phyloP scores from a whole-genome alignment of 2,329 filamentous ascomycete genomes.

The Stagonosporopsis chrysanthemi region DNA sequence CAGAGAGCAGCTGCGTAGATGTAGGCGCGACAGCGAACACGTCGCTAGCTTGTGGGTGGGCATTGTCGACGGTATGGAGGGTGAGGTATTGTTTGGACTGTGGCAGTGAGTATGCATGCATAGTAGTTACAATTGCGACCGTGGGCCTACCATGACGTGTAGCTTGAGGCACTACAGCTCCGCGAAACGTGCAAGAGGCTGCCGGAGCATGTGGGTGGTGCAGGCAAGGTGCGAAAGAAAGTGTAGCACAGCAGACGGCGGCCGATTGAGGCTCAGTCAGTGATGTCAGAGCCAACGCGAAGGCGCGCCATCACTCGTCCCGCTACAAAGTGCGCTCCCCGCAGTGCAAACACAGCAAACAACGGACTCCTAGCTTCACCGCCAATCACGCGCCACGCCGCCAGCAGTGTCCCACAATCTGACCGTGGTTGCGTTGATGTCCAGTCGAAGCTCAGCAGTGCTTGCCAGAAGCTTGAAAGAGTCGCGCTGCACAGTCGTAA shows the following conservation, averaged over 20 bases:
- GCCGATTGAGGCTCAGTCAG: slow-evolving; percentile 20
- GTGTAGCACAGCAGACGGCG: neutral
- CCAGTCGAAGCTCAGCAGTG: slow-evolving; percentile 20
- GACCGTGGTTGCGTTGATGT: slow-evolving; percentile 39
- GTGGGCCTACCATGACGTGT: slow-evolving; percentile 9
- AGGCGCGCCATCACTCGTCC: slow-evolving; percentile 40
- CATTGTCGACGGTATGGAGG: slow-evolving; percentile 87
- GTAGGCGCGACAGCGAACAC: slow-evolving; percentile 86
- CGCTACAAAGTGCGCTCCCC: slow-evolving; percentile 41
- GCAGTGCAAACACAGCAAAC: slow-evolving; percentile 38
- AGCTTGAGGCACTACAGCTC: slow-evolving; percentile 7
- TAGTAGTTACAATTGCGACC: neutral
- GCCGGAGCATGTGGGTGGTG: neutral
- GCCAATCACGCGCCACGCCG: slow-evolving; percentile 41
- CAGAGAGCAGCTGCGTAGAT: slow-evolving; percentile 76
- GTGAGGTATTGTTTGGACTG: slow-evolving; percentile 99
- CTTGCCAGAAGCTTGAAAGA: slow-evolving; percentile 20
- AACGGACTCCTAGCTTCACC: slow-evolving; percentile 30
- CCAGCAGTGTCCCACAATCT: slow-evolving; percentile 19
- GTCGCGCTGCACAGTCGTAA: neutral
- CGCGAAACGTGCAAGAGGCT: neutral
- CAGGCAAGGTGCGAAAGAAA: neutral
- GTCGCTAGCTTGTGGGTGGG: slow-evolving; percentile 73
- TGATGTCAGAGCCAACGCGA: slow-evolving; percentile 42
- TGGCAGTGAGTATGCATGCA: neutral